Percentiles rank a stretch among this genome's conserved stretches.
These are phyloP conservation scores for Backusella psychrophila DNA, from an alignment of 192 early-diverging fungal genomes.

Conservation along the genomic window DNA sequence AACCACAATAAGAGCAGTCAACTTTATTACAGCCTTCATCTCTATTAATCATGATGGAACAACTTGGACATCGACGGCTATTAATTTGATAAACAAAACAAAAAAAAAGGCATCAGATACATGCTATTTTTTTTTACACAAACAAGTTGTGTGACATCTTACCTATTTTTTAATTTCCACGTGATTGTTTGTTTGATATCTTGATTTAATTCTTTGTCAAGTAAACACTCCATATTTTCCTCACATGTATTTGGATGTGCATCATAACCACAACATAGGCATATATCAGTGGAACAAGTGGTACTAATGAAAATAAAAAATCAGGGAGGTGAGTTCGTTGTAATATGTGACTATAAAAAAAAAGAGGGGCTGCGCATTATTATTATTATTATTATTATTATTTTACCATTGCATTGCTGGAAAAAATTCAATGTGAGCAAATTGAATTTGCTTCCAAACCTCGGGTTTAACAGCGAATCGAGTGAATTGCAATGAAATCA, in stretches of 20 bases:
- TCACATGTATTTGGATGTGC: constrained; percentile 42
- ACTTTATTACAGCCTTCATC: constrained; percentile 74
- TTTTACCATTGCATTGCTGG: constrained; percentile 49
- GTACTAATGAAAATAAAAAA: constrained; percentile 26
- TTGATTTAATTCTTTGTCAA: neutral
- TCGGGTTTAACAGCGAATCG: constrained; percentile 31
- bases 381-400: neutral
- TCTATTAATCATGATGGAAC: constrained; percentile 60
- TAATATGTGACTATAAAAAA: neutral
- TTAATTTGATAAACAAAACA: neutral
- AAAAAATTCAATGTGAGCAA: constrained; percentile 51
- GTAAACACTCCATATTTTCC: constrained; percentile 40
- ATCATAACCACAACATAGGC: constrained; percentile 48
- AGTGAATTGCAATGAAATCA: constrained; percentile 5
- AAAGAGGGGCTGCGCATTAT: neutral
- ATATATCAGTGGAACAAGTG: constrained; percentile 39
- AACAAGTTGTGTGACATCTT: constrained; percentile 4
- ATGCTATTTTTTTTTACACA: neutral
- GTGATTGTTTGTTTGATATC: constrained; percentile 19
- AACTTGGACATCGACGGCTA: constrained; percentile 58
- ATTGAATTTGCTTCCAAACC: constrained; percentile 56
- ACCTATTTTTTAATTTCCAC: constrained; percentile 42
- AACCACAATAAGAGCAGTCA: constrained; percentile 61
- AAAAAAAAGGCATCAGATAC: neutral
- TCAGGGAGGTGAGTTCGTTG: neutral